phyloP scores from a whole-genome alignment of 306 rosid genomes.

The Cicer arietinum region DNA sequence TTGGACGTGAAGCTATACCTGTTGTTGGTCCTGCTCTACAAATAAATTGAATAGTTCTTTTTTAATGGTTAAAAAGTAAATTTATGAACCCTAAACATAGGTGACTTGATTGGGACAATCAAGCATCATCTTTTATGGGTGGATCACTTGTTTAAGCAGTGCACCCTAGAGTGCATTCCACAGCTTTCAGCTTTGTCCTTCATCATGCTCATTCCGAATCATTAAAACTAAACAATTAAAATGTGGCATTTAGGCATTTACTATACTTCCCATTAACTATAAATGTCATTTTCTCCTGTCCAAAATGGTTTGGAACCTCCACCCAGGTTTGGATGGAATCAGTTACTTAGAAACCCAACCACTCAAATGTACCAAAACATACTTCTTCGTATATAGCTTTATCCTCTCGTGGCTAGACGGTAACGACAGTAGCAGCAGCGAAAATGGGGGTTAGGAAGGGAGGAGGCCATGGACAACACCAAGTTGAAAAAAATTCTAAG shows the following conservation, averaged over 20 bases:
- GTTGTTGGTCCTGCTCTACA: constrained; percentile 12
- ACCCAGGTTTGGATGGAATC: not conserved
- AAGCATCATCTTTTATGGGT: not conserved
- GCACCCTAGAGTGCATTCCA: not conserved
- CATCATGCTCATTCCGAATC: not conserved
- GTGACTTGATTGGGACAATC: not conserved
- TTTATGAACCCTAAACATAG: not conserved
- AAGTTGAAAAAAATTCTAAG: not conserved
- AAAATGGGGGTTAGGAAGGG: not conserved
- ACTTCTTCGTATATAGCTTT: not conserved
- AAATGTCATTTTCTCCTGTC: no score
- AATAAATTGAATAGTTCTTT: not conserved
- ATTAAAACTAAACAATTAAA: not conserved
- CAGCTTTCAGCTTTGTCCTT: not conserved
- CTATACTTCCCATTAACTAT: no score
- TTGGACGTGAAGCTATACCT: not conserved
- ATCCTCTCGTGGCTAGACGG: not conserved
- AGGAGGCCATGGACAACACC: not conserved
- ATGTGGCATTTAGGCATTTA: not conserved
- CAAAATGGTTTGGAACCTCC: not conserved
- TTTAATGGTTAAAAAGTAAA: not conserved
- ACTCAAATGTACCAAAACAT: not conserved
- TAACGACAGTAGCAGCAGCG: not conserved
- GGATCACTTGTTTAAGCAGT: not conserved
- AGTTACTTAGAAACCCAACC: not conserved